Percentiles rank a stretch among this genome's conserved stretches.
Conservation (phyloP, 148 eudicot genomes). For the Dianthus caryophyllus region DNA sequence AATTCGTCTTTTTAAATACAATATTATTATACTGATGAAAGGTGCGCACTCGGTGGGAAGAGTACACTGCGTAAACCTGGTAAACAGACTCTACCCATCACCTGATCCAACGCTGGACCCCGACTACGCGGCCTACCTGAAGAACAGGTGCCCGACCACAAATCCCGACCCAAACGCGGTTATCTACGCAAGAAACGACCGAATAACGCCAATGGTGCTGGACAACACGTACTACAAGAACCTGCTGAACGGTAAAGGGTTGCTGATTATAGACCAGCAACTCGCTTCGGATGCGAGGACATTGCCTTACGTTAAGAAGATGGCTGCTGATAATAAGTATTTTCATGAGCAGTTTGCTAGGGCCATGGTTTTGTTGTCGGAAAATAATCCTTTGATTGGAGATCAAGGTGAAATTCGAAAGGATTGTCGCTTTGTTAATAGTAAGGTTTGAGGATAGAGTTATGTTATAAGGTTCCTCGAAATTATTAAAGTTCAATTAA, state of each 20-base stretch:
- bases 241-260: conserved; percentile 49
- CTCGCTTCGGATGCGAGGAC: conserved; percentile 48
- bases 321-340: conserved; percentile 65
- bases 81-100: conserved; percentile 59
- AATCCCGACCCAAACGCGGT: conserved; percentile 43
- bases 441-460: background rate
- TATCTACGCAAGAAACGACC: conserved; percentile 51
- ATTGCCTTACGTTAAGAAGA: conserved; percentile 49
- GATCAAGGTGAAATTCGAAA: conserved; percentile 65
- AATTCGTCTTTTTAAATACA: too few species aligned
- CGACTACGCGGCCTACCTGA: conserved; percentile 53
- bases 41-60: conserved; percentile 93
- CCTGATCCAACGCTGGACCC: conserved; percentile 73
- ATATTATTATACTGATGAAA: too few species aligned
- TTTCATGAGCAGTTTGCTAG: conserved; percentile 54
- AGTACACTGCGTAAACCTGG: conserved; percentile 62
- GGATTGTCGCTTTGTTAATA: conserved; percentile 57
- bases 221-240: conserved; percentile 76
- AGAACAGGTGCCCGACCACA: conserved; percentile 55
- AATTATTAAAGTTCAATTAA: too few species aligned
- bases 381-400: conserved; percentile 56
- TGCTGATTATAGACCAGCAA: conserved; percentile 54
- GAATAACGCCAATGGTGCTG: conserved; percentile 55
- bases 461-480: too few species aligned
- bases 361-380: conserved; percentile 56